Conservation (phyloP, 2,329 filamentous ascomycete species). For the Calonectria crousiana region DNA sequence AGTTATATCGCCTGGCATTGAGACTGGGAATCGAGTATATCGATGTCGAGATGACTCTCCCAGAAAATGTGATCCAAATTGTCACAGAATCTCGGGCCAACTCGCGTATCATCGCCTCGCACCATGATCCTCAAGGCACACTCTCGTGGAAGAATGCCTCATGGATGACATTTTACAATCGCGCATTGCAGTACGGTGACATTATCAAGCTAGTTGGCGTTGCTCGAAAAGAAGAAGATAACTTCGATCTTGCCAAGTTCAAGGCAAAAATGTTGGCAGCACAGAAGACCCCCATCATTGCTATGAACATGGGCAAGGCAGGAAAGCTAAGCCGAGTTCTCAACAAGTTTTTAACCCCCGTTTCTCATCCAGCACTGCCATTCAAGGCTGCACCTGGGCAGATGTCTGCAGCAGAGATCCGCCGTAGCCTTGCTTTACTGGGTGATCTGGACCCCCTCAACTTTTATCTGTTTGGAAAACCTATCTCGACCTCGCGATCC, state of each 20-base stretch:
- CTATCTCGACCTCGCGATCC: conserved; percentile 84
- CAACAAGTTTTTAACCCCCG: conserved; percentile 94
- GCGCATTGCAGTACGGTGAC: conserved; percentile 89
- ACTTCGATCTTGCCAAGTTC: conserved; percentile 87
- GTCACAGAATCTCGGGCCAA: conserved; percentile 76
- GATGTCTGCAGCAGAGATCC: conserved; percentile 89
- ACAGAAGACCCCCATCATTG: conserved; percentile 87
- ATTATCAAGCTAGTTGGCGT: conserved; percentile 94
- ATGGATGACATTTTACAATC: conserved; percentile 92
- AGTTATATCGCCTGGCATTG: conserved; percentile 82
- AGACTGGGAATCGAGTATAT: conserved; percentile 92
- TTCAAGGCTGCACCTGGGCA: conserved; percentile 96
- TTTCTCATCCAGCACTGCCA: conserved; percentile 89
- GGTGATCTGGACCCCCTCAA: conserved; percentile 81
- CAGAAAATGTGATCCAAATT: conserved; percentile 78
- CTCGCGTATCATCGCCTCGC: conserved; percentile 91
- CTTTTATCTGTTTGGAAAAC: conserved; percentile 91
- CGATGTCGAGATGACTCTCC: conserved; percentile 90
- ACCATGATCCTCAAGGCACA: conserved; percentile 85
- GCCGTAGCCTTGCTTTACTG: conserved; percentile 80
- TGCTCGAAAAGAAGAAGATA: conserved; percentile 83
- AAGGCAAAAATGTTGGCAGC: conserved; percentile 79
- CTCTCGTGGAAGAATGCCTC: conserved; percentile 94
- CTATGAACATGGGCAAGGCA: conserved; percentile 91
- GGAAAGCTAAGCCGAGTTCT: conserved; percentile 92